Conservation (phyloP, 345 rosid species). For the Toxicodendron radicans region DNA sequence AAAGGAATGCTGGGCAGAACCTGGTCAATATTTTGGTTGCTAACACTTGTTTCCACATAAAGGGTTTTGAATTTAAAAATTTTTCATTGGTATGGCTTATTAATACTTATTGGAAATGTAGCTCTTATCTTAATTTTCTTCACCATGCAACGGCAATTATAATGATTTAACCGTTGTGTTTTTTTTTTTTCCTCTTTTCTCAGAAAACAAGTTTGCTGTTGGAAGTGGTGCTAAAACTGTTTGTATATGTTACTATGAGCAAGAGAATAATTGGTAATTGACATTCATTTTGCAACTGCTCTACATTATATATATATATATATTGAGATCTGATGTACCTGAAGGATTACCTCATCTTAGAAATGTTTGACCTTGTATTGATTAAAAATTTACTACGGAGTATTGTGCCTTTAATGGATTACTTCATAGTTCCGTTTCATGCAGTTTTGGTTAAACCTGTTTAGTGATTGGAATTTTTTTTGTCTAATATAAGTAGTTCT, state of each 20-base stretch:
- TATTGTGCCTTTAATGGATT: background rate
- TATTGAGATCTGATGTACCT: background rate
- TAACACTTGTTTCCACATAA: background rate
- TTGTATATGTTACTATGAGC: slow-evolving; percentile 97
- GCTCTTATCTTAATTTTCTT: background rate
- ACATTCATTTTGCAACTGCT: background rate
- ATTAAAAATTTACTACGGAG: background rate
- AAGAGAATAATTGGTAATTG: slow-evolving; percentile 92
- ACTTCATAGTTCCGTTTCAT: background rate
- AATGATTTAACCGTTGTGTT: background rate
- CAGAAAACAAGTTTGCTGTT: slow-evolving; percentile 98
- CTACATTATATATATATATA: no score
- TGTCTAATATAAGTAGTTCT: background rate
- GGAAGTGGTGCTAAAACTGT: slow-evolving; percentile 99
- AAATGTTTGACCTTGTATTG: background rate
- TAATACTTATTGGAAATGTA: background rate
- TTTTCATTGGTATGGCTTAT: background rate
- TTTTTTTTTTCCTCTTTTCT: background rate
- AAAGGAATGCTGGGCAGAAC: background rate
- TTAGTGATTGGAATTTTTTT: background rate
- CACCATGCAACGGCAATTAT: background rate
- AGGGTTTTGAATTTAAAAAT: background rate
- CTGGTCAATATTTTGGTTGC: background rate
- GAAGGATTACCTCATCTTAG: background rate
- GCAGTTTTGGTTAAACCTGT: background rate